Base-by-base conservation (phyloP, 805 yeast species). In the Nakazawaea anatomiae region DNA sequence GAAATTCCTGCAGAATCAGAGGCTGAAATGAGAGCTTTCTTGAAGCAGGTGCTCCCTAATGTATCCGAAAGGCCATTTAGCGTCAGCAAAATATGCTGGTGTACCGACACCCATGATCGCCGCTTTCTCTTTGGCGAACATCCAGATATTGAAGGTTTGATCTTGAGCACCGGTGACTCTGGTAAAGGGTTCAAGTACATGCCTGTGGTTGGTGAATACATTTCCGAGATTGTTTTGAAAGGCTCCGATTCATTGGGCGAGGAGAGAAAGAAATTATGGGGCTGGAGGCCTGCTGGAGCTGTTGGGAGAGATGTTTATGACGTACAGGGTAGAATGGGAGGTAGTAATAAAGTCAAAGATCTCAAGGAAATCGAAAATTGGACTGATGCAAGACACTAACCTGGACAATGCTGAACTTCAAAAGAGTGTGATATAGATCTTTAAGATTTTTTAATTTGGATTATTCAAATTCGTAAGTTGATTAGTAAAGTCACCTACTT, bases 151-250 rank as follows among this genome's bases (percentile, higher is more conserved):
- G 58, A 60, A 0, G 52, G 52, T n/a, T 46, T 67, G 39, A 50
- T 65, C 32, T 45, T 69, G 18, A 70, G 65, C 11, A 63, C 72
- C 35, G 73, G 73, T 43, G 73, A 68, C 41, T 66, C 71, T 5
- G 72, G 73, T 1, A 63, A 65, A 43, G 70, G 71, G 0, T 69
- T 66, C 60, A 68, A 66, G 57, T 60, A 60, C 52, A 63, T 68
- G 69, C 72, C 73, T 6, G 57, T 56, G 25, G 57, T 67, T 34
- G 72, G 72, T 34, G 57, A 63, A 30, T 66, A 62, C 48, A 59
- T 67, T 51, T 57, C 67, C 11, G 58, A 58, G 29, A 60, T 70
- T n/a, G 62, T 63, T 1, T 12, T 63, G 25, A 53, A 64, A 9
- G 74, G 73, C 2, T 62, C 58, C n/a, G 48, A 41, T 1, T 57